These are phyloP conservation scores for Tylopilus rubrobrunneus DNA, from an alignment of 768 basidiomycete genomes.

Conservation along the genomic window DNA sequence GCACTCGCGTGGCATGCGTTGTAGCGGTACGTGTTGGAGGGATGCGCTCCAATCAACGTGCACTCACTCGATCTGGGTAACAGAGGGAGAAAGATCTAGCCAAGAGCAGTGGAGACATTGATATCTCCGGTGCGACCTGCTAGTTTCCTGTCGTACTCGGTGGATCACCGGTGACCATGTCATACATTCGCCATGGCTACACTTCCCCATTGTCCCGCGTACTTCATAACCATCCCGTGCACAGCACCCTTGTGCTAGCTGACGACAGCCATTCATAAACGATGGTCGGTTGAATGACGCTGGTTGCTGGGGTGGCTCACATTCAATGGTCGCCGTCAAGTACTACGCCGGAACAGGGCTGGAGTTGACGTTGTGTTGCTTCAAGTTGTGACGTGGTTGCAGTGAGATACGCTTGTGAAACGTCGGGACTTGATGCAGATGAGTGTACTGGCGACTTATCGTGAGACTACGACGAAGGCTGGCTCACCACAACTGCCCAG, in stretches of 20 bases:
- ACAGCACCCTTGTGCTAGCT: conserved; percentile 2
- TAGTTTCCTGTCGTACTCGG: not conserved
- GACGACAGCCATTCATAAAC: not conserved
- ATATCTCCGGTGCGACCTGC: not conserved
- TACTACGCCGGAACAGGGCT: not conserved
- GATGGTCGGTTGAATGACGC: conserved; percentile 5
- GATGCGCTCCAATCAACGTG: not conserved
- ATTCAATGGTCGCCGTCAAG: not conserved
- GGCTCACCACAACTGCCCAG: too few species aligned
- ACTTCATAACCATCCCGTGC: not conserved
- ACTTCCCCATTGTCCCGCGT: not conserved
- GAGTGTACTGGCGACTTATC: not conserved
- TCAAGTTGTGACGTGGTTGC: not conserved
- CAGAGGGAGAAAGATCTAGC: not conserved
- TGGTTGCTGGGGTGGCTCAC: conserved; percentile 7
- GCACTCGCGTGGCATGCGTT: not conserved
- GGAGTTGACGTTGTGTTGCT: too few species aligned
- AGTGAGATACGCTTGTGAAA: not conserved
- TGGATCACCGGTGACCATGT: not conserved
- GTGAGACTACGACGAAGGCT: not conserved
- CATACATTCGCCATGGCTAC: not conserved
- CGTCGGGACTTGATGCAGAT: not conserved
- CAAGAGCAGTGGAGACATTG: not conserved
- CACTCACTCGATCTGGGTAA: not conserved
- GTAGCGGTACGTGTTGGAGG: not conserved